A percentile compares a stretch with the other conserved stretches of the same genome.
Evolutionary conservation across 106 monocot species (phyloP).

Genomic region (Phalaenopsis aphrodite): DNA sequence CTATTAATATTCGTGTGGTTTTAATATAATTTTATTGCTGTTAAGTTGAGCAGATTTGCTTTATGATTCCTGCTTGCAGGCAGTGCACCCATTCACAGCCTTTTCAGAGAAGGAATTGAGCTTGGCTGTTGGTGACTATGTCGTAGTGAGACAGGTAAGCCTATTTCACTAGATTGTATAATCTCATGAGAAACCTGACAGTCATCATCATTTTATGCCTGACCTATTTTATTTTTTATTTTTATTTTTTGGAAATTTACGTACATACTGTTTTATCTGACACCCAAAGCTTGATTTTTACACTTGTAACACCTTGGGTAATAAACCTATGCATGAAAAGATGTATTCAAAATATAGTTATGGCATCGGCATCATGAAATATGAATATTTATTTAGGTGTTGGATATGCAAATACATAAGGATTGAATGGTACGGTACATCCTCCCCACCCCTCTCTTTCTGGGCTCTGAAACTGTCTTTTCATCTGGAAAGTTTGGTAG

Average conservation of each 20-base stretch:
- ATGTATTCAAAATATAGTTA: too few species aligned
- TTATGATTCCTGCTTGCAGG: conserved; percentile 35
- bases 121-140: conserved; percentile 81
- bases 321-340: too few species aligned
- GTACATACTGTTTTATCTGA: too few species aligned
- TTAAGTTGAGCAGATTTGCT: background rate
- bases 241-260: too few species aligned
- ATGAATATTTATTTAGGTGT: too few species aligned
- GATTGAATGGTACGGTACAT: too few species aligned
- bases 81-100: conserved; percentile 60
- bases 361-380: too few species aligned
- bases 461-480: background rate
- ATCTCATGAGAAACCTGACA: too few species aligned
- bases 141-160: conserved; percentile 71
- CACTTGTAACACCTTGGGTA: too few species aligned
- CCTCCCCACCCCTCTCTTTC: too few species aligned
- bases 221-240: background rate
- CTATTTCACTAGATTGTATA: background rate
- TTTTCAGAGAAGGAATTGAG: conserved; percentile 74
- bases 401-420: too few species aligned
- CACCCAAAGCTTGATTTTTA: too few species aligned
- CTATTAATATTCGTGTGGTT: background rate
- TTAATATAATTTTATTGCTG: background rate
- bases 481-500: background rate
- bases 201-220: background rate